Evolutionary conservation across 1,284 basidiomycete genomes (phyloP), one percentile per base, ranked within the genome.

Genomic region (Cryptococcus sp.): DNA sequence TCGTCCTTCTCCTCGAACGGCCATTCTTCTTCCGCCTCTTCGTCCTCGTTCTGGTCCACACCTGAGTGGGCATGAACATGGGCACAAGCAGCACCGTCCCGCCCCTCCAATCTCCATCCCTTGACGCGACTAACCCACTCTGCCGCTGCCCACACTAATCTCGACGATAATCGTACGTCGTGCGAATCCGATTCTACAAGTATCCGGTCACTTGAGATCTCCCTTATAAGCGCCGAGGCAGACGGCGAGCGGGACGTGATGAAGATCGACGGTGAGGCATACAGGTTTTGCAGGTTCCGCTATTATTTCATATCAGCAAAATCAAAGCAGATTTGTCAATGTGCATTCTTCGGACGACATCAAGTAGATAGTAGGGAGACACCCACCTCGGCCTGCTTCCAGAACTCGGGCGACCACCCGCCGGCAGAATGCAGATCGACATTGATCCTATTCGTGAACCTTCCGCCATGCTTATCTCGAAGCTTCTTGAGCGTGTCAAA

Each of bases 121-220:
- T 69, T 68, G 42, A 63, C 65, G 30, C 47, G 55, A 0, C 70
- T 68, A 10, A 79, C 67, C 78, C 78, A 79, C 10, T 61, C 64
- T 3, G 64, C 58, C 1, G 72, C 70, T 1, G 65, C 75, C 76
- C 77, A 79, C 0, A 78, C 76, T 16, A 73, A 49, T 13, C 64
- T 42, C 4, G 66, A 63, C 8, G 61, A 69, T 25, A 70, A 51
- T 13, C 61, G 41, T 10, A 77, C 69, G 54, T 78, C 71, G 54
- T 76, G 70, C 23, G 71, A 71, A 60, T 82, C 81, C 22, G 70
- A 73, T 57, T 82, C 81, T 7, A 81, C 70, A 5, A 82, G 62
- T 10, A 82, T 57, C 19, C 78, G 58, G n/a, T 77, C 67, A 3
- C 60, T 54, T 19, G 71, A 65, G 23, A 79, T 72, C 2, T 71